These are phyloP conservation scores for Ceraceosorus guamensis DNA, from an alignment of 1,284 basidiomycete species.

Conservation along the genomic window DNA sequence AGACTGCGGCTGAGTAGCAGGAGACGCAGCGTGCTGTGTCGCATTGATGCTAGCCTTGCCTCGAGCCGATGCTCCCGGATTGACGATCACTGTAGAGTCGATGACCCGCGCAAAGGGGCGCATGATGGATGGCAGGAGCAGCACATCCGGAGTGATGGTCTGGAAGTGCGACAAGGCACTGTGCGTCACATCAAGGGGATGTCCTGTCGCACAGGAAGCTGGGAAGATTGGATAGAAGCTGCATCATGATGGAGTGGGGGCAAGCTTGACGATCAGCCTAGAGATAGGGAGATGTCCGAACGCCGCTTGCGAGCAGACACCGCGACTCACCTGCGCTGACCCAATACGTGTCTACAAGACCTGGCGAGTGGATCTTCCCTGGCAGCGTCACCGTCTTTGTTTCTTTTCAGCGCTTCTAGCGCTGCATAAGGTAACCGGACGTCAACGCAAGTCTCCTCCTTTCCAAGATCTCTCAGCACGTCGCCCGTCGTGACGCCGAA, in stretches of 20 bases:
- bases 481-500: conserved; percentile 77
- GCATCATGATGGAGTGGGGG: conserved; percentile 7
- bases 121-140: conserved; percentile 70
- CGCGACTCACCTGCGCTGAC: conserved; percentile 67
- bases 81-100: conserved; percentile 61
- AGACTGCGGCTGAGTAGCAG: not conserved
- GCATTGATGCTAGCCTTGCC: not conserved
- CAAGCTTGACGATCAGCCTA: not conserved
- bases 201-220: conserved; percentile 59
- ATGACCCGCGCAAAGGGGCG: conserved; percentile 76
- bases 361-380: conserved; percentile 69
- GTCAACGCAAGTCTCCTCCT: conserved; percentile 66
- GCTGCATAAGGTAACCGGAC: conserved; percentile 49
- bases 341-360: conserved; percentile 69
- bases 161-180: conserved; percentile 27
- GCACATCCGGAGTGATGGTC: conserved; percentile 62
- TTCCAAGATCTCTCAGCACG: conserved; percentile 76
- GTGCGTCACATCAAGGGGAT: conserved; percentile 36
- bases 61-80: conserved; percentile 53
- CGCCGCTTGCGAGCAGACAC: not conserved
- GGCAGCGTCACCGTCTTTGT: conserved; percentile 34
- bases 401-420: not conserved
- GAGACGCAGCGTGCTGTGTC: no score
- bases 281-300: not conserved
- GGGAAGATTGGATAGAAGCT: conserved; percentile 96